Evolutionary conservation across 2,329 filamentous ascomycete genomes (phyloP).

Genomic region (Aspergillus quadrilineatus): DNA sequence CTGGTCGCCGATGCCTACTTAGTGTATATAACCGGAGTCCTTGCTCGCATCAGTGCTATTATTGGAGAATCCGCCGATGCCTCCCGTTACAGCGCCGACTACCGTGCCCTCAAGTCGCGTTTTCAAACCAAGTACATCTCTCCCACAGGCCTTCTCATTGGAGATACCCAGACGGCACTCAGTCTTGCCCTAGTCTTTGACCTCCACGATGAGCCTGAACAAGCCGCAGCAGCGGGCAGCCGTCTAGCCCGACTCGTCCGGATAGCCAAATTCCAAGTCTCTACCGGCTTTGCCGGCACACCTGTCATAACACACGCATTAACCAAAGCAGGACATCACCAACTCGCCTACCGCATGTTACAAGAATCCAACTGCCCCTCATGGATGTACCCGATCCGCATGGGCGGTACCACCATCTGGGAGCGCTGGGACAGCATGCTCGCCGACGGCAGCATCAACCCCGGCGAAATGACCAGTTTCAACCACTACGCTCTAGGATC

Average conservation of each 20-base stretch:
- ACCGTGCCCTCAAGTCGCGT: slow-evolving; percentile 15
- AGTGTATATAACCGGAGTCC: slow-evolving; percentile 33
- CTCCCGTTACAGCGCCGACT: slow-evolving; percentile 22
- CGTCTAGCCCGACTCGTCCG: slow-evolving; percentile 23
- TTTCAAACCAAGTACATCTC: slow-evolving; percentile 36
- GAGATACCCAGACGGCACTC: slow-evolving; percentile 35
- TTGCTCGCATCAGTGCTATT: slow-evolving; percentile 29
- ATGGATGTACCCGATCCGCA: slow-evolving; percentile 43
- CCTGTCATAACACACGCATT: slow-evolving; percentile 31
- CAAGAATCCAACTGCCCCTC: slow-evolving; percentile 35
- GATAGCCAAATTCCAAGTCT: slow-evolving; percentile 32
- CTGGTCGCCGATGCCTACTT: slow-evolving; percentile 44
- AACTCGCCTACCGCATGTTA: slow-evolving; percentile 43
- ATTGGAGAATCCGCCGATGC: slow-evolving; percentile 25
- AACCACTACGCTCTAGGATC: slow-evolving; percentile 39
- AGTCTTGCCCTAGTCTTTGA: slow-evolving; percentile 27
- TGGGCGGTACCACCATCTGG: slow-evolving; percentile 47
- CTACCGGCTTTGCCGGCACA: slow-evolving; percentile 39
- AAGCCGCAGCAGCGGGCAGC: slow-evolving; percentile 1
- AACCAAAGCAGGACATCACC: slow-evolving; percentile 20
- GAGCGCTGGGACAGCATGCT: slow-evolving; percentile 47
- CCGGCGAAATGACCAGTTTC: slow-evolving; percentile 28
- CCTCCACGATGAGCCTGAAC: slow-evolving; percentile 20
- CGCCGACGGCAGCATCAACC: slow-evolving; percentile 40
- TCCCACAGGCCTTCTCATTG: slow-evolving; percentile 26